phyloP scores from a whole-genome alignment of 106 monocot species.

The Allium sativum region DNA sequence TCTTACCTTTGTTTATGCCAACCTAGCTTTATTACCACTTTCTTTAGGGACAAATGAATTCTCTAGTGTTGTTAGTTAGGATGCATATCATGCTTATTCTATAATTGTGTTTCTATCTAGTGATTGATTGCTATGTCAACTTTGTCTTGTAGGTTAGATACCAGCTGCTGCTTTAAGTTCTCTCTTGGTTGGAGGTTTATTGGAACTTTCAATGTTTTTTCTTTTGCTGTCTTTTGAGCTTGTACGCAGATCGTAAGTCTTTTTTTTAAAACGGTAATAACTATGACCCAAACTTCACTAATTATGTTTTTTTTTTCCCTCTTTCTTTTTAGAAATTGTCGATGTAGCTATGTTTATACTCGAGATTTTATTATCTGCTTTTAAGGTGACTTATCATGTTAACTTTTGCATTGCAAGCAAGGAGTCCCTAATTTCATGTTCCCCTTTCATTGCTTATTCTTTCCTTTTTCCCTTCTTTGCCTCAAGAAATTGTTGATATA shows the following conservation, averaged over 20 bases:
- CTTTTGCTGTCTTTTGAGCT: constrained; percentile 3
- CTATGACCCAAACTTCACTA: not conserved
- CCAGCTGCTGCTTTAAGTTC: not conserved
- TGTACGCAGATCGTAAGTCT: not conserved
- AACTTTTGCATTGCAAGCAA: too few relatives aligned
- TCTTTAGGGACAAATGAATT: not conserved
- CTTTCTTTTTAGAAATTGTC: not conserved
- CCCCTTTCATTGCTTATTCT: too few relatives aligned
- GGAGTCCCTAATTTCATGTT: too few relatives aligned
- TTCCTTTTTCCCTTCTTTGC: too few relatives aligned
- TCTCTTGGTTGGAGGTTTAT: not conserved
- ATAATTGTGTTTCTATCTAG: constrained; percentile 1
- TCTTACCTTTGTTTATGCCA: not conserved
- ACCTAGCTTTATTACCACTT: not conserved
- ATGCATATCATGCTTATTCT: not conserved
- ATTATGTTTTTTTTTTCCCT: not conserved
- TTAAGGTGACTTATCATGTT: too few relatives aligned
- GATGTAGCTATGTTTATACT: not conserved
- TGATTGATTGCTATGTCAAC: not conserved
- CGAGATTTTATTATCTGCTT: not conserved
- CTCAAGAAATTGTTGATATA: too few relatives aligned
- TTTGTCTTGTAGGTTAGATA: not conserved
- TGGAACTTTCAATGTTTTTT: not conserved
- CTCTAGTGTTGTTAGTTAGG: not conserved
- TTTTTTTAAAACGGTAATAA: not conserved